Conservation (phyloP, 1,139 yeast genomes). For the Saccharomyces pastorianus region DNA sequence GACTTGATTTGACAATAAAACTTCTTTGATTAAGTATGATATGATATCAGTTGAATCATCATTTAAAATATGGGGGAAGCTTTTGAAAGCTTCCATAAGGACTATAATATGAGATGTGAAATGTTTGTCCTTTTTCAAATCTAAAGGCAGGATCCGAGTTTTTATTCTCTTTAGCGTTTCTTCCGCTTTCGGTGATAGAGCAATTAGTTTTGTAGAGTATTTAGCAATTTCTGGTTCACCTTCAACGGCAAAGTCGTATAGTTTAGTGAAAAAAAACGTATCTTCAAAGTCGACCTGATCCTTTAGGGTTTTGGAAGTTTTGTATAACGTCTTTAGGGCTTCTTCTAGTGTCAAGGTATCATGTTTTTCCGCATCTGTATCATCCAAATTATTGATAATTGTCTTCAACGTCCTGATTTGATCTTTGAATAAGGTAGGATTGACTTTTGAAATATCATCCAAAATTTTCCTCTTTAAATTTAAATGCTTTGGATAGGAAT, state of each 20-base stretch:
- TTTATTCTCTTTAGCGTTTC: constrained; percentile 36
- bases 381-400: constrained; percentile 34
- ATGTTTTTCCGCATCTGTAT: constrained; percentile 21
- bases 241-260: constrained; percentile 39
- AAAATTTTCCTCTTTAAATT: constrained; percentile 40
- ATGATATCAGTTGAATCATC: constrained; percentile 52
- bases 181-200: constrained; percentile 40
- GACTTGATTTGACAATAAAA: constrained; percentile 44
- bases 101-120: constrained; percentile 54
- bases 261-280: constrained; percentile 34
- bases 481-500: constrained; percentile 30
- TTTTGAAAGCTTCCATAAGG: constrained; percentile 53
- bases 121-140: constrained; percentile 29
- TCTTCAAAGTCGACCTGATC: constrained; percentile 27
- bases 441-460: constrained; percentile 49
- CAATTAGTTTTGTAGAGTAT: constrained; percentile 56
- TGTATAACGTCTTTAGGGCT: constrained; percentile 53
- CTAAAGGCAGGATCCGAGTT: constrained; percentile 45
- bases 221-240: constrained; percentile 61
- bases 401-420: constrained; percentile 48
- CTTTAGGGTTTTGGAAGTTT: constrained; percentile 41
- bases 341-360: constrained; percentile 20
- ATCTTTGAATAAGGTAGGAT: constrained; percentile 58
- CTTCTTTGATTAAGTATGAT: constrained; percentile 49
- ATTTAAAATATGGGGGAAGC: constrained; percentile 46